Conservation (phyloP, 2,329 filamentous ascomycete genomes). For the Ascochyta lentis region DNA sequence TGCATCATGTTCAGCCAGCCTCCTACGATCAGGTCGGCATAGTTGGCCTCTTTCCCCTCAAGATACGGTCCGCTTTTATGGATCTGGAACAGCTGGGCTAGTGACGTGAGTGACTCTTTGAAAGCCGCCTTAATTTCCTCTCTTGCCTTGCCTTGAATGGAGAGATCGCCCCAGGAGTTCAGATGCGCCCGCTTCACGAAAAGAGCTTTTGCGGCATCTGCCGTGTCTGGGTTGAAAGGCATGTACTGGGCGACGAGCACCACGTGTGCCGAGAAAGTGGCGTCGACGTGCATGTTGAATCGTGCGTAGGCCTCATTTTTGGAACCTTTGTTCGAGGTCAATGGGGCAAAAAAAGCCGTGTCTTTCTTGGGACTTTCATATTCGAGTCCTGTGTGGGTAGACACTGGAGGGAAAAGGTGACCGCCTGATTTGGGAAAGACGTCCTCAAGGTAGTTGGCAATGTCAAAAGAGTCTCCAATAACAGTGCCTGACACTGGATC, state of each 20-base stretch:
- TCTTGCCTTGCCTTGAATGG: slow-evolving; percentile 49
- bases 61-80: slow-evolving; percentile 58
- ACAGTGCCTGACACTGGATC: slow-evolving; percentile 52
- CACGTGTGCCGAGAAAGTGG: slow-evolving; percentile 58
- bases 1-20: slow-evolving; percentile 61
- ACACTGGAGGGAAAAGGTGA: slow-evolving; percentile 57
- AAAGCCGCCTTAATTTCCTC: slow-evolving; percentile 51
- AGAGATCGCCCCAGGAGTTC: slow-evolving; percentile 54
- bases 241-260: slow-evolving; percentile 52
- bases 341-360: slow-evolving; percentile 38
- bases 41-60: slow-evolving; percentile 54
- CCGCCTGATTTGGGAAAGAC: slow-evolving; percentile 57
- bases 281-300: slow-evolving; percentile 65
- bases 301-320: slow-evolving; percentile 37
- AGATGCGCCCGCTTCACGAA: slow-evolving; percentile 57
- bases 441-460: slow-evolving; percentile 65
- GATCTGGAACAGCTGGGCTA: slow-evolving; percentile 52
- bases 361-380: slow-evolving; percentile 45
- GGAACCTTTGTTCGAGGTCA: slow-evolving; percentile 48
- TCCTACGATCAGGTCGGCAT: slow-evolving; percentile 65
- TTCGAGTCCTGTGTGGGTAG: slow-evolving; percentile 47
- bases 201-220: slow-evolving; percentile 54
- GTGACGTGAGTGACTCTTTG: slow-evolving; percentile 48
- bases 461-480: slow-evolving; percentile 70
- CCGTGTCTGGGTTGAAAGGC: slow-evolving; percentile 60